Evolutionary conservation across 2,329 filamentous ascomycete genomes (phyloP), one percentile per base, ranked within the genome.

Genomic region (Drechslerella coelobrocha): DNA sequence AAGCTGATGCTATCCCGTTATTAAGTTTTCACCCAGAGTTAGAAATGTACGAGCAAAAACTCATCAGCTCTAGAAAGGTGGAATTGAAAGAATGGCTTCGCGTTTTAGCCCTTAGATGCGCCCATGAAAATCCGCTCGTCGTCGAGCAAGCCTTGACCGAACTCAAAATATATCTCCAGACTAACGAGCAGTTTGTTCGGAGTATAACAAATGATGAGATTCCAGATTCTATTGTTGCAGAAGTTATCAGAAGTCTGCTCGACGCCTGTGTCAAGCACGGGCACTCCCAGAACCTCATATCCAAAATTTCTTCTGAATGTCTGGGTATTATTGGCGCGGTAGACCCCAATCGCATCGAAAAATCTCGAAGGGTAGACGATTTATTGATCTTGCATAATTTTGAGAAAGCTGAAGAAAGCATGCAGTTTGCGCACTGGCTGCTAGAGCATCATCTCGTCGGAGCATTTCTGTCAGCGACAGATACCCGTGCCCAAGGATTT

Each of bases 331-430:
- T 99, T 57, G 94, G 95, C 5, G 96, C 92, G 73, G 81, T 99
- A 21, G 95, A 99, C 78, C 89, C 93, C 0, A 96, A 96, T 76
- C 87, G 90, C 68, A 86, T 97, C 1, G 94, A 99, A 76, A 86
- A 86, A 0, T 84, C 89, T 9, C 85, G 90, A 63, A 88, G 90
- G 75, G 89, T 91, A 74, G 87, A 85, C 73, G 89, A 91, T n/a
- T 89, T 97, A 57, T 85, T 97, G 23, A 87, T 97, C 53, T 80
- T 92, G 37, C 89, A 90, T 54, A 97, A 99, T 77, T 97, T 99
- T 76, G 85, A 89, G 47, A 84, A 85, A 48, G 83, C 85, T 14
- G 85, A 86, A 54, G 93, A 99, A 78, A 90, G 88, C 0, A 88
- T 91, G 14, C 87, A 94, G 72, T 99, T 97, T 78, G 86, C 91